Conservation (phyloP, 257 asterid genomes). For the Lithospermum erythrorhizon region DNA sequence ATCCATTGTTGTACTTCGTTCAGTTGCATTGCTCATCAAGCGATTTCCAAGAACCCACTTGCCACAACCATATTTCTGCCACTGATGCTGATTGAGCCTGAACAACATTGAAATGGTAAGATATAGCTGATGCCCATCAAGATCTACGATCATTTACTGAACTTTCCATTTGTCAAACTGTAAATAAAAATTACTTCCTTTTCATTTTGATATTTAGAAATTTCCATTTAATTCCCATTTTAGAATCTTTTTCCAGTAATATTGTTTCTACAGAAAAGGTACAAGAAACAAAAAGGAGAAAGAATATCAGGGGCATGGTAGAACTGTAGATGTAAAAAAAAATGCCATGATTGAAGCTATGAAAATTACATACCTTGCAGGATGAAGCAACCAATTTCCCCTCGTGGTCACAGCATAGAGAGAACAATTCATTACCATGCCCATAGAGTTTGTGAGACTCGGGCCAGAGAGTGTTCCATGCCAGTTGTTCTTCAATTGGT, state of each 20-base stretch:
- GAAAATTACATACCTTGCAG: conserved; percentile 54
- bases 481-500: conserved; percentile 90
- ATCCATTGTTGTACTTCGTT: too few relatives aligned
- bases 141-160: neutral
- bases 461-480: conserved; percentile 92
- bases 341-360: neutral
- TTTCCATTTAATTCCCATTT: neutral
- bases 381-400: conserved; percentile 90
- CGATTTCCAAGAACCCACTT: conserved; percentile 86
- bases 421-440: conserved; percentile 85
- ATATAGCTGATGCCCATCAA: neutral
- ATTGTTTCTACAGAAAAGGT: neutral
- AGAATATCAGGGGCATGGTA: neutral
- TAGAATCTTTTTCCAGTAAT: neutral
- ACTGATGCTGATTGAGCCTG: conserved; percentile 92
- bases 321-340: neutral
- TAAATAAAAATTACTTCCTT: too few relatives aligned
- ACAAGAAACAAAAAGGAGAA: too few relatives aligned
- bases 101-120: conserved; percentile 6
- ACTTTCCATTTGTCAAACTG: neutral
- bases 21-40: too few relatives aligned
- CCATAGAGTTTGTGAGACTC: conserved; percentile 97
- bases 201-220: neutral
- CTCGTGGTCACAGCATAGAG: conserved; percentile 66
- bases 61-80: conserved; percentile 96